These are phyloP conservation scores for Populus davidiana DNA, from an alignment of 345 rosid genomes.

Conservation along the genomic window DNA sequence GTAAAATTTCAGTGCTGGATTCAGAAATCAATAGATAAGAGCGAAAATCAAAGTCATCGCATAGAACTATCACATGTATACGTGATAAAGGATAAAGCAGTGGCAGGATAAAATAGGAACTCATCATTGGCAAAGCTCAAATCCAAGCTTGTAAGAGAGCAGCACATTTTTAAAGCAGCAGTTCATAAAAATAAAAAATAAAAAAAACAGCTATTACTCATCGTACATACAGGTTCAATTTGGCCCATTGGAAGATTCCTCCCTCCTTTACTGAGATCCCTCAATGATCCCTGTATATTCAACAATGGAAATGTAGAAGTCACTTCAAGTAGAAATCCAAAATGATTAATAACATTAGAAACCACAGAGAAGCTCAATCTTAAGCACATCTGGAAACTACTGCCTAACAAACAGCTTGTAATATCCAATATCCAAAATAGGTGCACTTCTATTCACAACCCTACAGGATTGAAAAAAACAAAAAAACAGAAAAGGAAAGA, in stretches of 20 bases:
- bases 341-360: neutral
- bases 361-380: neutral
- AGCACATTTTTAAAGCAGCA: neutral
- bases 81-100: neutral
- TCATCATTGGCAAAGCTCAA: neutral
- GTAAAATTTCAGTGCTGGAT: conserved; percentile 4
- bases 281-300: conserved; percentile 56
- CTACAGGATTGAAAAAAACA: neutral
- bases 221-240: conserved; percentile 45
- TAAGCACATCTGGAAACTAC: neutral
- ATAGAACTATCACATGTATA: neutral
- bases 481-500: neutral
- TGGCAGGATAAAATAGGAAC: neutral
- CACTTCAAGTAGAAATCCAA: neutral
- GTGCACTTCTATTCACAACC: neutral
- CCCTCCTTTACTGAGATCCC: conserved; percentile 70
- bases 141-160: neutral
- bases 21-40: neutral
- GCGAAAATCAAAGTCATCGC: neutral
- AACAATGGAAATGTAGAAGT: conserved; percentile 10
- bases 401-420: neutral
- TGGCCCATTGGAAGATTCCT: conserved; percentile 48
- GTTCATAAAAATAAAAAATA: neutral
- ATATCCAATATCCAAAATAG: too few relatives aligned
- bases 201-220: conserved; percentile 6